Evolutionary conservation across 2,329 filamentous ascomycete genomes (phyloP).

Genomic region (Amauroascus niger): DNA sequence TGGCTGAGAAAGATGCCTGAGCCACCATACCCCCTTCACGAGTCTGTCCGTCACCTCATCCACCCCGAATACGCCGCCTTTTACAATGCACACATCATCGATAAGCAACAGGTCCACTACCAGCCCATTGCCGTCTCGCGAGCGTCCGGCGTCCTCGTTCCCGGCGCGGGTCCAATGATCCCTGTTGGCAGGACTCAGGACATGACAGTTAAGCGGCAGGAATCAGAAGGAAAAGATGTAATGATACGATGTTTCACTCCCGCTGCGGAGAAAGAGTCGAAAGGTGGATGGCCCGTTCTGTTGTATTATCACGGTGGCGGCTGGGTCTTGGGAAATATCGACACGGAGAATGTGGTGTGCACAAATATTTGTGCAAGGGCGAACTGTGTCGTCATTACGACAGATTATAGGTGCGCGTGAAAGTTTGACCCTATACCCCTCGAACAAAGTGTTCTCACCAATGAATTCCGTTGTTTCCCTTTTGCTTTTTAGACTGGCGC

Average conservation of each 20-base stretch:
- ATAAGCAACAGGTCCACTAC: conserved; percentile 46
- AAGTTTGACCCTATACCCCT: not conserved
- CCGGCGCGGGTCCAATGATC: conserved; percentile 42
- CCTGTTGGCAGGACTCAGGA: conserved; percentile 42
- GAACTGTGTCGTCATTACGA: conserved; percentile 46
- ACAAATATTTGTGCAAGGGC: conserved; percentile 45
- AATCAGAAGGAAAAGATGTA: conserved; percentile 43
- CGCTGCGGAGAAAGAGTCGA: conserved; percentile 30
- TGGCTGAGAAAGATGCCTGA: conserved; percentile 15
- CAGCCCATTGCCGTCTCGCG: conserved; percentile 46
- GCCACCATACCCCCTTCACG: conserved; percentile 42
- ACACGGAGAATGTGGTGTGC: conserved; percentile 49
- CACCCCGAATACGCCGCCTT: conserved; percentile 45
- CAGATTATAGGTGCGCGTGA: conserved; percentile 45
- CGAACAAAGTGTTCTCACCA: not conserved
- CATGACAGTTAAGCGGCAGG: conserved; percentile 35
- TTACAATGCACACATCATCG: conserved; percentile 44
- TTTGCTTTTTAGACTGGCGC: conserved; percentile 40
- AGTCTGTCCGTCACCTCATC: conserved; percentile 39
- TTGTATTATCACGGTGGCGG: conserved; percentile 52
- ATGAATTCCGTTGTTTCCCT: not conserved
- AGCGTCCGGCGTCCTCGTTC: conserved; percentile 44
- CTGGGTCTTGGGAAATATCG: conserved; percentile 50
- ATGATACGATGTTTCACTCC: conserved; percentile 45
- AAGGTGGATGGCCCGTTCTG: conserved; percentile 46